These are phyloP conservation scores for Cutaneotrichosporon sp. DNA, from an alignment of 1,284 basidiomycete genomes.

Conservation along the genomic window DNA sequence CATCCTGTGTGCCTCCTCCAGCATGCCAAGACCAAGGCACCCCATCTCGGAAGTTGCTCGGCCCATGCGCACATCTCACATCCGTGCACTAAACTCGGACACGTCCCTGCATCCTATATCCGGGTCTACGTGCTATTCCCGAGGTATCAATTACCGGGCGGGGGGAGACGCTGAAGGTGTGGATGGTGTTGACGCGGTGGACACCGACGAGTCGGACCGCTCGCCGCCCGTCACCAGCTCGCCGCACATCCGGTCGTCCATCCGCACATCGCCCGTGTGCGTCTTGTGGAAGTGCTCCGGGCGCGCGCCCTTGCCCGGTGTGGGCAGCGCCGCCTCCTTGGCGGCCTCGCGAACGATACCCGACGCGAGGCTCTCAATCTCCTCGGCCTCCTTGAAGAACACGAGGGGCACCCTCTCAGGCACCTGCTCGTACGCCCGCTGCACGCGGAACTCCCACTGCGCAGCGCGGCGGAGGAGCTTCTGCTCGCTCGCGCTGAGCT, in stretches of 20 bases:
- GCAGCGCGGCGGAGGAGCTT: slow-evolving; percentile 42
- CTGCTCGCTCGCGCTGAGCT: slow-evolving; percentile 35
- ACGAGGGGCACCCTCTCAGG: slow-evolving; percentile 28
- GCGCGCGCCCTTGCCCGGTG: neutral
- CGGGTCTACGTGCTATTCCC: neutral
- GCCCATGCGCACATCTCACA: no score
- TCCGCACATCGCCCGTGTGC: neutral
- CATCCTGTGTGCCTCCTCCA: no score
- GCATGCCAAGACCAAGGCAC: no score
- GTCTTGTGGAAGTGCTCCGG: neutral
- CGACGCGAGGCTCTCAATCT: slow-evolving; percentile 29
- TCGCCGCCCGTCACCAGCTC: neutral
- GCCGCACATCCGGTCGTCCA: neutral
- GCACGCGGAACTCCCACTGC: slow-evolving; percentile 37
- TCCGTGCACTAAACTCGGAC: no score
- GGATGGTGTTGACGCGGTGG: neutral
- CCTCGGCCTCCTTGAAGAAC: slow-evolving; percentile 37
- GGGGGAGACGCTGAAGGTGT: neutral
- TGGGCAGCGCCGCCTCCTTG: neutral
- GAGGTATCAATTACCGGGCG: neutral
- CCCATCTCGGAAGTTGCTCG: no score
- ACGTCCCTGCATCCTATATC: no score
- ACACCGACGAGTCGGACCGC: neutral
- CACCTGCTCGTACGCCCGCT: slow-evolving; percentile 23
- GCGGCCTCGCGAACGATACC: slow-evolving; percentile 13